Evolutionary conservation across 2,329 filamentous ascomycete species (phyloP).

Genomic region (Trichophyton schoenleinii): DNA sequence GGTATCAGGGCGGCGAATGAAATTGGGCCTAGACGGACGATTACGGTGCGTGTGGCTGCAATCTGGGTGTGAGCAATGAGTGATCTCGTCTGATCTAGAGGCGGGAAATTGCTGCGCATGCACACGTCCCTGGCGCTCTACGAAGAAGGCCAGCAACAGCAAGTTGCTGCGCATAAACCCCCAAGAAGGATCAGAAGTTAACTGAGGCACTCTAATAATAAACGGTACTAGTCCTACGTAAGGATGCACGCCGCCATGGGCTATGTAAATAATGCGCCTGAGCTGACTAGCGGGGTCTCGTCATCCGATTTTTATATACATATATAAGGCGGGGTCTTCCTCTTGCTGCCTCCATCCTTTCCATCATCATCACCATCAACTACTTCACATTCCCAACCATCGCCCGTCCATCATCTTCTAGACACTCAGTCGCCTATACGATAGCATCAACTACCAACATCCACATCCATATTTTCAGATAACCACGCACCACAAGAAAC

Average conservation of each 20-base stretch:
- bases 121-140: neutral
- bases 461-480: neutral
- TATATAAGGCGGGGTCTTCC: slow-evolving; percentile 9
- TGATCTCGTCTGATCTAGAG: neutral
- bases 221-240: neutral
- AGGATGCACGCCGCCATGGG: neutral
- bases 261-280: neutral
- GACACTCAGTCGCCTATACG: neutral
- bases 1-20: neutral
- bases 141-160: neutral
- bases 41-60: neutral
- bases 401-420: neutral
- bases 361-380: neutral
- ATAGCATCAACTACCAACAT: neutral
- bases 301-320: neutral
- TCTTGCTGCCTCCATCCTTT: slow-evolving; percentile 5
- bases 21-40: neutral
- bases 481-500: slow-evolving; percentile 5
- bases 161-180: neutral
- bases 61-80: neutral
- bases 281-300: neutral
- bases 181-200: neutral
- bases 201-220: neutral
- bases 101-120: neutral
- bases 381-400: neutral